Conservation (phyloP, 352 stramenopile genomes). For the Phytopythium kandeliae region DNA sequence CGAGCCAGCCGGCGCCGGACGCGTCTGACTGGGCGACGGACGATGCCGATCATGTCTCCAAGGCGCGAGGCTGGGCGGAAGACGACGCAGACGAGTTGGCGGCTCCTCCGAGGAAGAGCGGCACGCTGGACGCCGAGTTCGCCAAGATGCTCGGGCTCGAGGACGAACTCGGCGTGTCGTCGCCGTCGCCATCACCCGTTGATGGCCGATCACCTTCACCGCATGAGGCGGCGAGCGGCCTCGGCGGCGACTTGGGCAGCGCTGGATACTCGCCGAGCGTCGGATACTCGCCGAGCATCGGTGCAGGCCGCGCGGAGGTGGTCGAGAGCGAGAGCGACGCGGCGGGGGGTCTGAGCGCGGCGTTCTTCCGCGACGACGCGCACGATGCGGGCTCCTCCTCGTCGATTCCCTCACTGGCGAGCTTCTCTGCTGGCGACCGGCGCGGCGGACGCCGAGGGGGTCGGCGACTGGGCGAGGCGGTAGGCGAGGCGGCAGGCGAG, state of each 20-base stretch:
- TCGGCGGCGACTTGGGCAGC: neutral
- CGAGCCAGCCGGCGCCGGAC: slow-evolving; percentile 1
- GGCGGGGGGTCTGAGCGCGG: slow-evolving; percentile 16
- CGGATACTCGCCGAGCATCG: slow-evolving; percentile 1
- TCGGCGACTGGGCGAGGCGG: neutral
- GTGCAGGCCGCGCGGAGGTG: slow-evolving; percentile 1
- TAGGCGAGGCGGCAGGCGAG: neutral
- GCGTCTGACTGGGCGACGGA: slow-evolving; percentile 15
- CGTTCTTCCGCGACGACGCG: slow-evolving; percentile 29
- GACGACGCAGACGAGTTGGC: too few species aligned
- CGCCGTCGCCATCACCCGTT: neutral
- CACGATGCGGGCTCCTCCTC: neutral
- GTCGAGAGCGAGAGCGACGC: slow-evolving; percentile 9
- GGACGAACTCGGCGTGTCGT: slow-evolving; percentile 15
- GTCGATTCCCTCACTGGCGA: slow-evolving; percentile 19
- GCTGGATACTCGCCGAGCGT: slow-evolving; percentile 2
- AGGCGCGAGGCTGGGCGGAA: slow-evolving; percentile 4
- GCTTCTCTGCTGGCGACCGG: slow-evolving; percentile 17
- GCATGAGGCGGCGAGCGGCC: neutral
- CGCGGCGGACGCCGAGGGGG: slow-evolving; percentile 8
- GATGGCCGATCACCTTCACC: neutral
- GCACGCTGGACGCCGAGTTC: slow-evolving; percentile 52
- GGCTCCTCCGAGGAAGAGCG: slow-evolving; percentile 14
- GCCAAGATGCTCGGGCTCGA: slow-evolving; percentile 58
- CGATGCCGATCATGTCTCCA: slow-evolving; percentile 27